phyloP scores from a whole-genome alignment of 2,329 filamentous ascomycete species.

The Trichoderma sp. region DNA sequence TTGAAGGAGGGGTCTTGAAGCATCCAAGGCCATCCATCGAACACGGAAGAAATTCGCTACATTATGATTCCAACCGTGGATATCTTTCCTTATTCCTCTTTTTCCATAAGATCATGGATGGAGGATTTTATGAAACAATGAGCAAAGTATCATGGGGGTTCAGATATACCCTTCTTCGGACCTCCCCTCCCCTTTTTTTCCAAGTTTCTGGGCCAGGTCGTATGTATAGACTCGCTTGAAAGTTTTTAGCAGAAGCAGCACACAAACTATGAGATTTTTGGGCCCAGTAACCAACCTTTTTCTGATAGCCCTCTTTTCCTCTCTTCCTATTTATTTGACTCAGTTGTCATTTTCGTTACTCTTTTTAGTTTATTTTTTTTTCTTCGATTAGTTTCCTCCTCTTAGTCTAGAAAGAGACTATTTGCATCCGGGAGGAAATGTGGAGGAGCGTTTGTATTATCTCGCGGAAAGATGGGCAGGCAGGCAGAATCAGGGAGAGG shows the following conservation, averaged over 20 bases:
- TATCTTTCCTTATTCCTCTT: not conserved
- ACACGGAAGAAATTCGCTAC: not conserved
- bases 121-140: slow-evolving; percentile 13
- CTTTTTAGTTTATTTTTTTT: not conserved
- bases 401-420: not conserved
- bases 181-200: not conserved
- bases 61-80: not conserved
- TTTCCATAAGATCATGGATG: slow-evolving; percentile 10
- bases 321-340: not conserved
- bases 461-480: slow-evolving; percentile 1
- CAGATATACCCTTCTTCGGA: slow-evolving; percentile 21
- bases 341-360: not conserved
- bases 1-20: slow-evolving; percentile 34
- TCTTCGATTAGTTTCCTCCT: not conserved
- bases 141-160: slow-evolving; percentile 13
- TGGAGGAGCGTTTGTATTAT: slow-evolving; percentile 3
- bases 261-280: not conserved
- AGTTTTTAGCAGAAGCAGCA: slow-evolving; percentile 10
- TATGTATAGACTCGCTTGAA: slow-evolving; percentile 13
- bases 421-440: slow-evolving; percentile 13
- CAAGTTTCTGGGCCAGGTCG: not conserved
- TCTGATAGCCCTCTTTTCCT: not conserved
- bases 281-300: not conserved
- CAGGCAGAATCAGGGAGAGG: not conserved
- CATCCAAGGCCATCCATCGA: not conserved